phyloP scores from a whole-genome alignment of 495 filamentous ascomycete species.

The Neurospora sublineolata region DNA sequence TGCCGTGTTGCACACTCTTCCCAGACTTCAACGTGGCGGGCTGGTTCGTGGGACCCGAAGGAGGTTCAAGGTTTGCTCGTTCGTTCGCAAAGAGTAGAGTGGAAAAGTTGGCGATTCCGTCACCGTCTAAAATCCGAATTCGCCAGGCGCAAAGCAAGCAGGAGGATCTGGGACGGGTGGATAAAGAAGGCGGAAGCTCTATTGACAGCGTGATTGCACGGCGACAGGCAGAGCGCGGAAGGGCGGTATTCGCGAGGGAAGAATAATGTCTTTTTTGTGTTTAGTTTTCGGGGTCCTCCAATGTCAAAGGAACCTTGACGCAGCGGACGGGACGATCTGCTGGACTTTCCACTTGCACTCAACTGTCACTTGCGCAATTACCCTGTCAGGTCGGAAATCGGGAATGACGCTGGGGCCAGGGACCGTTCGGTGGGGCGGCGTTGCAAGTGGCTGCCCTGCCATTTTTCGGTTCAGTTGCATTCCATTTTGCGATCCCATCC shows the following conservation, averaged over 20 bases:
- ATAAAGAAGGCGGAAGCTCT: not conserved
- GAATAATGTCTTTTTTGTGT: not conserved
- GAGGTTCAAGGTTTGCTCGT: not conserved
- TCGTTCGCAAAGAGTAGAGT: not conserved
- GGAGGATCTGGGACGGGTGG: not conserved
- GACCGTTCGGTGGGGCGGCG: not conserved
- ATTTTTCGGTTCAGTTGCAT: not conserved
- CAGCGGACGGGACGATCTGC: not conserved
- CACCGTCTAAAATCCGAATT: not conserved
- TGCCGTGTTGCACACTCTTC: not conserved
- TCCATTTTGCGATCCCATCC: not conserved
- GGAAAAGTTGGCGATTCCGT: not conserved
- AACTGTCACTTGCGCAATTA: not conserved
- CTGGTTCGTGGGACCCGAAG: not conserved
- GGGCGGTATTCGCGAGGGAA: not conserved
- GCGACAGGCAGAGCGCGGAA: not conserved
- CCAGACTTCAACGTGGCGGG: not conserved
- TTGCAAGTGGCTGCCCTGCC: not conserved
- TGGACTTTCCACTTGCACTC: not conserved
- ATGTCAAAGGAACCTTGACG: not conserved
- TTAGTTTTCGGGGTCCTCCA: not conserved
- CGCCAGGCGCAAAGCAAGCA: not conserved
- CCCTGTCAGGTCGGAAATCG: not conserved
- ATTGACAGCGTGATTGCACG: not conserved
- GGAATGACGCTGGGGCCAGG: not conserved